These are phyloP conservation scores for Primulina huaijiensis DNA, from an alignment of 257 asterid genomes.

Conservation along the genomic window DNA sequence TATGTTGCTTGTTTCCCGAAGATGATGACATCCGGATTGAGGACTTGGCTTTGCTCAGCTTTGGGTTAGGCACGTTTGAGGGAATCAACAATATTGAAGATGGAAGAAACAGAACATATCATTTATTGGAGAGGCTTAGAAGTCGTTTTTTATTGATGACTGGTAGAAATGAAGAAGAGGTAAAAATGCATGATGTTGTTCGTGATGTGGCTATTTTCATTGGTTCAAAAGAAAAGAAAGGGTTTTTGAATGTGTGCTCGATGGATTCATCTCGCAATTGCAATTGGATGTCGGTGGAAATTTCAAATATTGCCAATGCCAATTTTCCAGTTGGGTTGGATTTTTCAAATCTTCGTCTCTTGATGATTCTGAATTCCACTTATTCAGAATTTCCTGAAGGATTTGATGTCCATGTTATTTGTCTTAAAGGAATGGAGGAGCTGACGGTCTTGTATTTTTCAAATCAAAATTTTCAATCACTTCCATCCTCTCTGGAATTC, in stretches of 20 bases:
- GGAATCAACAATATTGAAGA: too few relatives aligned
- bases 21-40: not conserved
- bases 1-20: conserved; percentile 21
- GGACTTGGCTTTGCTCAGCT: too few relatives aligned
- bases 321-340: not conserved
- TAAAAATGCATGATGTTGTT: conserved; percentile 27
- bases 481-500: not conserved
- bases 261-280: not conserved
- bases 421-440: not conserved
- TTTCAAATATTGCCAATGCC: not conserved
- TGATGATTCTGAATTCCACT: not conserved
- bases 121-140: conserved; percentile 2
- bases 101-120: too few relatives aligned
- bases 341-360: conserved; percentile 15
- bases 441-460: not conserved
- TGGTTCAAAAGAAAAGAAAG: not conserved
- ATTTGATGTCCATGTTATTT: not conserved
- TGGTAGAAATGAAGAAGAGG: not conserved
- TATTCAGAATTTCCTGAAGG: not conserved
- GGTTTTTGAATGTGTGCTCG: not conserved
- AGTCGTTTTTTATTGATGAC: conserved; percentile 13
- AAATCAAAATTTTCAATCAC: not conserved
- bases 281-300: conserved; percentile 20
- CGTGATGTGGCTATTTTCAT: conserved; percentile 22
- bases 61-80: too few relatives aligned